These are phyloP conservation scores for Wallacemonas sp. DNA, from an alignment of 208 protist species.

Conservation along the genomic window DNA sequence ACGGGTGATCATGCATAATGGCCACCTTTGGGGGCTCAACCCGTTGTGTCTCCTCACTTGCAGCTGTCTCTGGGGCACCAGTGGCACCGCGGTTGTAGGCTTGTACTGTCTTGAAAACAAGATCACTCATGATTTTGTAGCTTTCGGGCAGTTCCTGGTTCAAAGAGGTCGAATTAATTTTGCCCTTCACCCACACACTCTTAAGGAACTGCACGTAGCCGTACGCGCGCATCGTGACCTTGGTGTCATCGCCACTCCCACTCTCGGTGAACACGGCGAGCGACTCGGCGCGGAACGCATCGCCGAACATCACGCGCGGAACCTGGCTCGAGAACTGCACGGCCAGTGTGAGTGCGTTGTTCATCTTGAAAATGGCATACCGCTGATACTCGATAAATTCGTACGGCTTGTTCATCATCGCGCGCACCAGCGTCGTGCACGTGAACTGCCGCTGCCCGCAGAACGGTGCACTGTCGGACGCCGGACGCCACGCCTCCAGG, in stretches of 20 bases:
- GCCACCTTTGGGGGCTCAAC: background rate
- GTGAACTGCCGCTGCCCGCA: conserved; percentile 56
- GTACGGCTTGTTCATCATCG: conserved; percentile 57
- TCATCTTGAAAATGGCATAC: conserved; percentile 62
- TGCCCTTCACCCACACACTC: conserved; percentile 48
- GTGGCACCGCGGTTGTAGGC: background rate
- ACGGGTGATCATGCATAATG: conserved; percentile 1
- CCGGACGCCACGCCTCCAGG: conserved; percentile 52
- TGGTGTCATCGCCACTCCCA: conserved; percentile 15
- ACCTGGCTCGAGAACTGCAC: conserved; percentile 70
- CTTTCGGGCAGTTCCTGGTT: conserved; percentile 41
- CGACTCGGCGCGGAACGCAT: conserved; percentile 61
- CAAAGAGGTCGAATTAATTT: conserved; percentile 37
- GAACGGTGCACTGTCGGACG: conserved; percentile 37
- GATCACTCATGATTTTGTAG: conserved; percentile 25
- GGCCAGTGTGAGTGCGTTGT: conserved; percentile 44
- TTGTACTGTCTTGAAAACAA: background rate
- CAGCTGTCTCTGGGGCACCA: background rate
- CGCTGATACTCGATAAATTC: conserved; percentile 61
- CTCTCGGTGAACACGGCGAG: conserved; percentile 47
- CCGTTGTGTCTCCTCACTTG: background rate
- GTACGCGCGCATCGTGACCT: conserved; percentile 42
- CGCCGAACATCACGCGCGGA: conserved; percentile 54
- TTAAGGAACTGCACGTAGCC: conserved; percentile 61
- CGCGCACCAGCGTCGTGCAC: conserved; percentile 58